These are phyloP conservation scores for Phytophthora colocasiae DNA, from an alignment of 352 stramenopile genomes.

Conservation along the genomic window DNA sequence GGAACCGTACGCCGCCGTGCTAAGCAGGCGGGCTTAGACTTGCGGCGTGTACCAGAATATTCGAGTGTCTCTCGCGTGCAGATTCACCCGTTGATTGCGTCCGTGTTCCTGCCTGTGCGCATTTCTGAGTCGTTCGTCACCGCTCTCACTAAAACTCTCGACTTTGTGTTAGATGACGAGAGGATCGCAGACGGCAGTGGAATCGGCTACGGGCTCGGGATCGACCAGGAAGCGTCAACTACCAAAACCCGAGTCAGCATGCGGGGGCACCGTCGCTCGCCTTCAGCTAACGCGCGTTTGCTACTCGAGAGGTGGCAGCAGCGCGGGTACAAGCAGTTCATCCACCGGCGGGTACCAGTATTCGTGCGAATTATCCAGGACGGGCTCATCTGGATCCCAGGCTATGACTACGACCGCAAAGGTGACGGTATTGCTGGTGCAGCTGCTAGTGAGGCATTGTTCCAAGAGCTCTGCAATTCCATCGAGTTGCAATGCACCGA, in stretches of 20 bases:
- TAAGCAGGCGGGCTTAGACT: conserved; percentile 72
- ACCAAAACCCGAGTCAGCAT: conserved; percentile 24
- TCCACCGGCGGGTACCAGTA: conserved; percentile 70
- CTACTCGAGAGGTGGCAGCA: conserved; percentile 53
- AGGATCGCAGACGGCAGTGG: conserved; percentile 65
- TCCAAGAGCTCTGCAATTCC: conserved; percentile 33
- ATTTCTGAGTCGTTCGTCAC: conserved; percentile 39
- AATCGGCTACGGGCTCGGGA: conserved; percentile 74
- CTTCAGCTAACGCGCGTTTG: conserved; percentile 44
- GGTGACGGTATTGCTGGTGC: conserved; percentile 41
- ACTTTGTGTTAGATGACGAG: conserved; percentile 77
- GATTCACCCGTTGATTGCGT: conserved; percentile 75
- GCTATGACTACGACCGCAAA: conserved; percentile 79
- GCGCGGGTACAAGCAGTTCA: conserved; percentile 80
- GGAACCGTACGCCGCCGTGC: conserved; percentile 62
- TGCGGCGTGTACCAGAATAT: conserved; percentile 82
- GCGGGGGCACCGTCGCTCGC: conserved; percentile 40
- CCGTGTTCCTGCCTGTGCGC: conserved; percentile 57
- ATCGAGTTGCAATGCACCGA: conserved; percentile 35
- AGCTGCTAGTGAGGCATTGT: conserved; percentile 30
- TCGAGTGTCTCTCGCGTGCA: conserved; percentile 73
- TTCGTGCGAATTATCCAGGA: conserved; percentile 76
- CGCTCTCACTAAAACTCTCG: conserved; percentile 50
- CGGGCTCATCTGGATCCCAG: conserved; percentile 76
- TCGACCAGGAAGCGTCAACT: conserved; percentile 48